A percentile compares a stretch with the other conserved stretches of the same genome.
Conservation (phyloP, 2,329 filamentous ascomycete genomes). For the Claviceps sp. region DNA sequence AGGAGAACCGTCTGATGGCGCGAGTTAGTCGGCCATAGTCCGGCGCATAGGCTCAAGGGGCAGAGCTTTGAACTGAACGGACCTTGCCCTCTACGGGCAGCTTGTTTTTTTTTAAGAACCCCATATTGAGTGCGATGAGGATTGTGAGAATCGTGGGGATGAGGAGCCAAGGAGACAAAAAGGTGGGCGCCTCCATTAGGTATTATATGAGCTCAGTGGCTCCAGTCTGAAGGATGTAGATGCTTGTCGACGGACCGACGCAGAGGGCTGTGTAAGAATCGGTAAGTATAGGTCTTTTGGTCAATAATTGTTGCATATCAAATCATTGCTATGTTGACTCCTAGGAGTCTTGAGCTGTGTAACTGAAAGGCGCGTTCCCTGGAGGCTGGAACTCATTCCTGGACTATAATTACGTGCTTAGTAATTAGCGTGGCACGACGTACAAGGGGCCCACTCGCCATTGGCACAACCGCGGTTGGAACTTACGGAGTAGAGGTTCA, state of each 20-base stretch:
- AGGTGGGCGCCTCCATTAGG: slow-evolving; percentile 5
- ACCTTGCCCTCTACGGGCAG: slow-evolving; percentile 81
- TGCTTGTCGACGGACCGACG: not conserved
- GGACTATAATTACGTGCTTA: too few relatives aligned
- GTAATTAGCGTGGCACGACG: too few relatives aligned
- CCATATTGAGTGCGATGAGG: slow-evolving; percentile 39
- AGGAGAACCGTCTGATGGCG: slow-evolving; percentile 62
- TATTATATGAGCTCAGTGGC: not conserved
- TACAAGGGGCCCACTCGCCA: too few relatives aligned
- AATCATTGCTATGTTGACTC: too few relatives aligned
- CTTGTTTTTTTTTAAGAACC: slow-evolving; percentile 55
- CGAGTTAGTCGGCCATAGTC: not conserved
- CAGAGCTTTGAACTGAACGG: slow-evolving; percentile 11
- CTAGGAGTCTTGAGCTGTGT: too few relatives aligned
- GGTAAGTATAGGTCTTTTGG: too few relatives aligned
- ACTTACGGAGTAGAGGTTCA: too few relatives aligned
- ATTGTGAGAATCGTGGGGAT: slow-evolving; percentile 20
- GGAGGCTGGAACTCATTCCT: too few relatives aligned
- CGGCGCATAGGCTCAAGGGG: slow-evolving; percentile 1
- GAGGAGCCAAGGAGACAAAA: slow-evolving; percentile 11
- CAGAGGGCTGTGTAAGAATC: not conserved
- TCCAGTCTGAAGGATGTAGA: not conserved
- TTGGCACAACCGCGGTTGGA: too few relatives aligned
- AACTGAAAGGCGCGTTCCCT: too few relatives aligned
- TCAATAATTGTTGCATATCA: too few relatives aligned